Base-by-base conservation (phyloP, 176 grass and related monocot species). In the Oryza meridionalis region DNA sequence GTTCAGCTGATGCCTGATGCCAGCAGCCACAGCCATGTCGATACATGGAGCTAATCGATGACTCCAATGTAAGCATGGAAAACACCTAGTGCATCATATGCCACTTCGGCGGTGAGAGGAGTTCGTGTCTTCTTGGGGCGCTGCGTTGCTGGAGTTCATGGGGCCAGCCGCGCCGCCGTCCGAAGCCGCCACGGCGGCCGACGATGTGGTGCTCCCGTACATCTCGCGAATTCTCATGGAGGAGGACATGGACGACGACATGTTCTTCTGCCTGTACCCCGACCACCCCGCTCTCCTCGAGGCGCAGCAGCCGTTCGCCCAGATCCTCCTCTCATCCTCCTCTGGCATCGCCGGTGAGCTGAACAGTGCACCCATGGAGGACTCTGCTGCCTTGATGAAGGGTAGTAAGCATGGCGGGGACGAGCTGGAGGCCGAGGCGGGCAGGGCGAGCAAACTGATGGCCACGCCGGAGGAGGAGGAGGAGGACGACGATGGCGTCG, bases 381-480 rank as follows among this genome's bases (percentile, higher is more conserved):
- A 13, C 14, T 47, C 45, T 47, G 45, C 45, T 47, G 45, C 11
- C 45, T 47, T 12, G 45, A 47, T 47, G 45, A 47, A 47, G 45
- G 11, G 45, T 13, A 13, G 45, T 47, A 14, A 12, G 45, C 45
- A 47, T 2, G 11, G 11, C 11, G 45, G 11, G 11, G 45, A 47
- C 45, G 45, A 47, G 45, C 45, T 3, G 45, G 45, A 47, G 3
- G 45, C 11, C 45, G 45, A 47, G 45, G 11, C 14, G 45, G 70
- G 88, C 27, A 81, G 89, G 61, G 72, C 58, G 43, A 82, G 71
- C 67, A 94, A 94, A 17, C 3, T 91, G 55, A 75, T 76, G 19
- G 25, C 14, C 27, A 79, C 65, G 13, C 24, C 0, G 45, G 45
- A 47, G 15, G 49, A 81, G 42, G 35, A n/a, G n/a, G n/a, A 37